phyloP scores from a whole-genome alignment of 1,139 yeast genomes.

The Saccharomycopsis hybrid region DNA sequence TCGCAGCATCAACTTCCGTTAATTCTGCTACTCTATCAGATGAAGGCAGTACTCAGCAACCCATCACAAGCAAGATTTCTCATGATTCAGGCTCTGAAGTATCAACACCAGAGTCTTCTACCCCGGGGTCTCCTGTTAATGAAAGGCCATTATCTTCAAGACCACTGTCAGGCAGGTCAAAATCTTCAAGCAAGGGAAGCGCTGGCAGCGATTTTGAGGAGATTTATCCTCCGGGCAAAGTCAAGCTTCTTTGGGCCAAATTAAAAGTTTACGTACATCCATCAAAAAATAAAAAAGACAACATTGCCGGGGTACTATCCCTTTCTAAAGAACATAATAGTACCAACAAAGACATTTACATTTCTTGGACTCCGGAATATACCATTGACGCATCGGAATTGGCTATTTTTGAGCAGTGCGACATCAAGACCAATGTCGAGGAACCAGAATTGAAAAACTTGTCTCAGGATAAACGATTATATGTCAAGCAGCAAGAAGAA shows the following conservation, averaged over 20 bases:
- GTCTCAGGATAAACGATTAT: neutral
- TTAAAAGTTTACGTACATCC: slow-evolving; percentile 82
- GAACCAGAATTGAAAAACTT: slow-evolving; percentile 6
- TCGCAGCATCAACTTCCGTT: no score
- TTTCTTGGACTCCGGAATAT: slow-evolving; percentile 75
- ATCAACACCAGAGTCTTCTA: slow-evolving; percentile 8
- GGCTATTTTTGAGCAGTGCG: slow-evolving; percentile 46
- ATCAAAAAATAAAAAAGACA: slow-evolving; percentile 63
- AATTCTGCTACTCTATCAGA: no score
- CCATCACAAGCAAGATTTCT: no score
- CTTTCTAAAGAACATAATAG: slow-evolving; percentile 44
- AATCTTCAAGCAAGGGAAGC: neutral
- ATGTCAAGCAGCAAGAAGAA: no score
- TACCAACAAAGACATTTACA: slow-evolving; percentile 48
- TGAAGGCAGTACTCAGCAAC: no score
- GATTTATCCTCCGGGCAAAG: slow-evolving; percentile 16
- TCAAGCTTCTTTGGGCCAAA: slow-evolving; percentile 42
- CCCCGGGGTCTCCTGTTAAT: slow-evolving; percentile 1
- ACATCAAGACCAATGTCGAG: slow-evolving; percentile 34
- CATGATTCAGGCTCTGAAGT: slow-evolving; percentile 1
- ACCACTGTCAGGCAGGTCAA: no score
- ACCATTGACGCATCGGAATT: slow-evolving; percentile 38
- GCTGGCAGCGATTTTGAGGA: neutral
- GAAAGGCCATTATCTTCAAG: neutral
- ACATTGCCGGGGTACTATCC: slow-evolving; percentile 68